phyloP scores from a whole-genome alignment of 2,329 filamentous ascomycete species.

The Juglanconis juglandina region DNA sequence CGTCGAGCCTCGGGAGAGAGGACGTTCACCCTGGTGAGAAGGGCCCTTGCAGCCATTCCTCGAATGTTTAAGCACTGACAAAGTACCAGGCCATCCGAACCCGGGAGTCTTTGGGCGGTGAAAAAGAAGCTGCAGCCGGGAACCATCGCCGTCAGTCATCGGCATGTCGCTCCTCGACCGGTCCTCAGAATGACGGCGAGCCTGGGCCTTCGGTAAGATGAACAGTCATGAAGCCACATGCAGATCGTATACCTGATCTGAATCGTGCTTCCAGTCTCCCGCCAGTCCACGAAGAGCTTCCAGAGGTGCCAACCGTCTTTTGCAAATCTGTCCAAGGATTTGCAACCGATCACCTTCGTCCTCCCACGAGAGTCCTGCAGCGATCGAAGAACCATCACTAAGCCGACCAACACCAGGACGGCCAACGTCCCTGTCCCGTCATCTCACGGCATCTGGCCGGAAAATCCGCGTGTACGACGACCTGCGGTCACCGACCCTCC shows the following conservation, averaged over 20 bases:
- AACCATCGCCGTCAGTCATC: constrained; percentile 3
- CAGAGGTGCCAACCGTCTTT: neutral
- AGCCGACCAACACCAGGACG: neutral
- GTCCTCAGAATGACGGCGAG: constrained; percentile 5
- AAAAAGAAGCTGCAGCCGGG: neutral
- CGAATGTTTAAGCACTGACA: neutral
- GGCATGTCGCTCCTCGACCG: neutral
- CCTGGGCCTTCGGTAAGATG: constrained; percentile 14
- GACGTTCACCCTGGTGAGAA: constrained; percentile 10
- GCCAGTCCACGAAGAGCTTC: constrained; percentile 7
- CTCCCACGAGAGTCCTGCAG: neutral
- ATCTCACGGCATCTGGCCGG: constrained; percentile 18
- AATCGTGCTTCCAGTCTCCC: neutral
- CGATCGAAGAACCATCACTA: neutral
- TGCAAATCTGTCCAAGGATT: neutral
- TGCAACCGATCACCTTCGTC: neutral
- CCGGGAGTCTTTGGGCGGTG: constrained; percentile 2
- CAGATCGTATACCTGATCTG: neutral
- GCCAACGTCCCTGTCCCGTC: constrained; percentile 17
- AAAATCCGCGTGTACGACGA: constrained; percentile 46
- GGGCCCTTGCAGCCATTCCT: neutral
- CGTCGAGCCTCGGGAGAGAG: neutral
- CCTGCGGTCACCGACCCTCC: constrained; percentile 36
- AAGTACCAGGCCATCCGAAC: constrained; percentile 7
- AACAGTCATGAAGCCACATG: neutral